Evolutionary conservation across 164 flowering plant species (phyloP).

Genomic region (Umbilicus rupestris): DNA sequence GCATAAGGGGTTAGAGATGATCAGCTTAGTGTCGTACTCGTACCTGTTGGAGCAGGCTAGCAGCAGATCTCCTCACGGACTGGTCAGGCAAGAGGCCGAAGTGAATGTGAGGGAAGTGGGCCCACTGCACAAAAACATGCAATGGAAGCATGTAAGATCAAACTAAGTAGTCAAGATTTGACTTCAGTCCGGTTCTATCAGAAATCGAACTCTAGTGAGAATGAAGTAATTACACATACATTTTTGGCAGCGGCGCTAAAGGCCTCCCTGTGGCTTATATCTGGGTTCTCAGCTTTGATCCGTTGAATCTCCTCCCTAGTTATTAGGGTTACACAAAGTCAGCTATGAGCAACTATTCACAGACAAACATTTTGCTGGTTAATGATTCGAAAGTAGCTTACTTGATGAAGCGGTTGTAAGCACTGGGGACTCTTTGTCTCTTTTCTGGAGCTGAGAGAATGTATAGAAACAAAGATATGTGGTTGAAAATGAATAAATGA

Average conservation of each 20-base stretch:
- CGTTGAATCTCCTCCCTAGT: conserved; percentile 4
- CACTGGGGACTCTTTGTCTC: conserved; percentile 9
- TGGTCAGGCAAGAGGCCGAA: conserved; percentile 92
- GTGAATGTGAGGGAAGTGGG: conserved; percentile 98
- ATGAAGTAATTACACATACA: conserved; percentile 8
- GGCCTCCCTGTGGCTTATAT: conserved; percentile 7
- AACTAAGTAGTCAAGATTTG: background rate
- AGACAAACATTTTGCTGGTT: background rate
- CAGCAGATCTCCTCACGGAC: conserved; percentile 52
- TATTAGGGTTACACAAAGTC: background rate
- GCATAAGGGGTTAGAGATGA: background rate
- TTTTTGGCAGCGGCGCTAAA: conserved; percentile 2
- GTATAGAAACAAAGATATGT: background rate
- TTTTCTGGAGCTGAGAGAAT: conserved; percentile 7
- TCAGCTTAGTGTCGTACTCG: too few species aligned
- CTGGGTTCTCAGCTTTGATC: conserved; percentile 4
- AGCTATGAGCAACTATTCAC: background rate
- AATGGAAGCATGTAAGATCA: background rate
- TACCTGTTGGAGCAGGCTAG: conserved; percentile 59
- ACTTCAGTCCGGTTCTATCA: background rate
- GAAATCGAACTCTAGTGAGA: too few species aligned
- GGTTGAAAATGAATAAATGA: conserved; percentile 1
- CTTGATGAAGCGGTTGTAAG: conserved; percentile 3
- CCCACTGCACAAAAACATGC: conserved; percentile 54
- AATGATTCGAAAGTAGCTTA: background rate